Evolutionary conservation across 78 protist species (phyloP).

Genomic region (Planoprotostelium fungivorum): DNA sequence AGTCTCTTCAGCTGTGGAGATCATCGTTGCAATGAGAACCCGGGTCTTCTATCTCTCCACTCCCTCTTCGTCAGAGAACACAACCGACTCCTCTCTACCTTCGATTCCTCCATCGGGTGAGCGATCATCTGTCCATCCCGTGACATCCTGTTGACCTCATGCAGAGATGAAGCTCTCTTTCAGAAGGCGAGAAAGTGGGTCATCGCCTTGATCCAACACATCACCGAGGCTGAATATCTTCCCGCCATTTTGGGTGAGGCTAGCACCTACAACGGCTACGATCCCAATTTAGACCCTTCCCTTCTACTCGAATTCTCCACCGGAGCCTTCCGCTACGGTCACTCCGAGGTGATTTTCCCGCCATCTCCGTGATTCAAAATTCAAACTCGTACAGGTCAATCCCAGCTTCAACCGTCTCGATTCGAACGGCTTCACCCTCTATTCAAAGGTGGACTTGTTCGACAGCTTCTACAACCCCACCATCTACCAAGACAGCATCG

Average conservation of each 20-base stretch:
- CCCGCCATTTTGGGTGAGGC: conserved; percentile 21
- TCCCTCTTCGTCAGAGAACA: conserved; percentile 35
- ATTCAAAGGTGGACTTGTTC: conserved; percentile 21
- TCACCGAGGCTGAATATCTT: conserved; percentile 41
- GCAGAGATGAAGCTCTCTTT: conserved; percentile 24
- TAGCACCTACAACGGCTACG: conserved; percentile 26
- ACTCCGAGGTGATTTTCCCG: conserved; percentile 55
- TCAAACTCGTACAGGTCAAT: neutral
- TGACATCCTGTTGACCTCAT: neutral
- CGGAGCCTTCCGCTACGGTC: conserved; percentile 56
- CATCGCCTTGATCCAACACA: conserved; percentile 35
- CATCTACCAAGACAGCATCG: conserved; percentile 11
- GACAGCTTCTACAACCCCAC: conserved; percentile 44
- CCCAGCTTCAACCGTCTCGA: conserved; percentile 19
- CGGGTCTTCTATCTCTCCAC: conserved; percentile 33
- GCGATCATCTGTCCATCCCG: no score
- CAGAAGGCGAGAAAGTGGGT: conserved; percentile 46
- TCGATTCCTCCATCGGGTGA: no score
- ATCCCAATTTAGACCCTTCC: conserved; percentile 12
- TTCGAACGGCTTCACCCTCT: conserved; percentile 1
- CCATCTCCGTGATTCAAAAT: conserved; percentile 4
- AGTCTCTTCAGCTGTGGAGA: conserved; percentile 31
- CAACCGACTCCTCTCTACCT: conserved; percentile 45
- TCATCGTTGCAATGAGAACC: conserved; percentile 58
- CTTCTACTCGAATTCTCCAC: conserved; percentile 43